Conservation (phyloP, 176 grass and related monocot genomes). For the Dendrocalamus sinicus region DNA sequence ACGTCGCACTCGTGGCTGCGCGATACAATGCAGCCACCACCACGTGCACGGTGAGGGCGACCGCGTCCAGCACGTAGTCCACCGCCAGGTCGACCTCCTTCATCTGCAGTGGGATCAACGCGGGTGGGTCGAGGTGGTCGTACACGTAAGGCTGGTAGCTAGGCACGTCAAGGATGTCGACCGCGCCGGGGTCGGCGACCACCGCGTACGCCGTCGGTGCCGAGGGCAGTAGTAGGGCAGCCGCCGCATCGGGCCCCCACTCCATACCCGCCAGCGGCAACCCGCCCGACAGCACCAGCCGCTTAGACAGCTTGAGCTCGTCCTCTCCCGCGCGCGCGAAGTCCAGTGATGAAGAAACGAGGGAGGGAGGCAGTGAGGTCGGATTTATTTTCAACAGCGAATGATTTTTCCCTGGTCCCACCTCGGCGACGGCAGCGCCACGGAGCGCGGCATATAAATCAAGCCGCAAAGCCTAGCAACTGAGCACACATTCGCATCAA, state of each 20-base stretch:
- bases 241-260: not conserved
- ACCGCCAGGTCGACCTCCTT: slow-evolving; percentile 70
- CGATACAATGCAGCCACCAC: too few relatives aligned
- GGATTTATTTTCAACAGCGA: too few relatives aligned
- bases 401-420: not conserved
- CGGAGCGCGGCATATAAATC: not conserved
- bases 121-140: slow-evolving; percentile 71
- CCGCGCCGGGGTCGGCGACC: slow-evolving; percentile 66
- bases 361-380: not conserved
- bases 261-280: slow-evolving; percentile 59
- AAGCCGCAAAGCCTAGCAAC: not conserved
- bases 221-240: slow-evolving; percentile 54
- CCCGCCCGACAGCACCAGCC: slow-evolving; percentile 54
- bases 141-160: slow-evolving; percentile 97
- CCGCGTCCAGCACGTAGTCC: slow-evolving; percentile 70
- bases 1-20: slow-evolving; percentile 53
- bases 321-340: slow-evolving; percentile 79
- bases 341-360: not conserved
- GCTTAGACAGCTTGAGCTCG: slow-evolving; percentile 75
- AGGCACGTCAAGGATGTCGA: slow-evolving; percentile 85
- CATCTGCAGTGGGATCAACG: slow-evolving; percentile 89
- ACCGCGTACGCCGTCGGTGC: slow-evolving; percentile 78
- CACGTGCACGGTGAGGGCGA: slow-evolving; percentile 56
- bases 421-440: not conserved
- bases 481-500: too few relatives aligned